phyloP scores from a whole-genome alignment of 164 flowering plant species.

The Piper betle region DNA sequence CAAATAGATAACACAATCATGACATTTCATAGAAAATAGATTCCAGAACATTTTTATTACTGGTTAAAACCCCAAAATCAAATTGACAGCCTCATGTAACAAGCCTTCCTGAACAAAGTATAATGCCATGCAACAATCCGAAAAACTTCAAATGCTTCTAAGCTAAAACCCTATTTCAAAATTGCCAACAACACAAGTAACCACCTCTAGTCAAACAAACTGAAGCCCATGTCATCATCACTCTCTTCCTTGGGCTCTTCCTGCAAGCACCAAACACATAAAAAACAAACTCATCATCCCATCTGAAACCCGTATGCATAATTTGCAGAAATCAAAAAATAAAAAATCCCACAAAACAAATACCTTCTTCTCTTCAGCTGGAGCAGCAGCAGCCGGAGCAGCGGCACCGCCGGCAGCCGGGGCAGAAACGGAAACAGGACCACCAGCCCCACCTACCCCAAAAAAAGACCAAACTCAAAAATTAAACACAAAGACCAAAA shows the following conservation, averaged over 20 bases:
- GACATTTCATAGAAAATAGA: too few species aligned
- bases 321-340: not conserved
- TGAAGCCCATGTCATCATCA: conserved; percentile 36
- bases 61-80: too few species aligned
- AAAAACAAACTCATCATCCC: too few species aligned
- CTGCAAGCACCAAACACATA: too few species aligned
- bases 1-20: too few species aligned
- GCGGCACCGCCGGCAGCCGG: conserved; percentile 3
- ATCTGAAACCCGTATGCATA: too few species aligned
- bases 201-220: conserved; percentile 23
- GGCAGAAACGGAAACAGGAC: conserved; percentile 4
- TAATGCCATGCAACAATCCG: too few species aligned
- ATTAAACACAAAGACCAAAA: not conserved
- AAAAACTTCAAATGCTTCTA: not conserved
- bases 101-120: too few species aligned
- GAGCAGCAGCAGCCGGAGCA: conserved; percentile 6
- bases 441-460: conserved; percentile 9
- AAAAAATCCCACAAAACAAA: not conserved
- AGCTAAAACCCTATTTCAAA: not conserved
- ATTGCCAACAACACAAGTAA: not conserved
- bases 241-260: conserved; percentile 19
- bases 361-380: conserved; percentile 14
- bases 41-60: too few species aligned
- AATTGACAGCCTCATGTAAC: too few species aligned
- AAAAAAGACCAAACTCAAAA: not conserved